phyloP scores from a whole-genome alignment of 345 rosid genomes.

The Eucalyptus decipiens region DNA sequence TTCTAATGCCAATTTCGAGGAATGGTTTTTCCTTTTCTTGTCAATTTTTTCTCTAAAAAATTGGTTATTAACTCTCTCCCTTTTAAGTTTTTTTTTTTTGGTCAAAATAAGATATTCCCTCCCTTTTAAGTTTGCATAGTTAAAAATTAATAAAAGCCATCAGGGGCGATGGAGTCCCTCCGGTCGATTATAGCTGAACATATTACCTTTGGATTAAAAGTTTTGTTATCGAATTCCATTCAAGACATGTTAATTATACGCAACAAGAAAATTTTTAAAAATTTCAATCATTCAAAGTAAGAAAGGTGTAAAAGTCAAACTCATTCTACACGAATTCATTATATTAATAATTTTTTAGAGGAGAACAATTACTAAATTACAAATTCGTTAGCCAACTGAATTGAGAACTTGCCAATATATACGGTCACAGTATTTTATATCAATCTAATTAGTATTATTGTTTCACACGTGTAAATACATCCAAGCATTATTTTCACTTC shows the following conservation, averaged over 20 bases:
- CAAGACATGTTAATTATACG: neutral
- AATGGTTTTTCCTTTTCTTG: neutral
- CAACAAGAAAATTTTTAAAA: neutral
- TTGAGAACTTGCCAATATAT: neutral
- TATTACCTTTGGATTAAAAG: neutral
- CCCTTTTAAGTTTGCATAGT: neutral
- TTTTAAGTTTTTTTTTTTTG: neutral
- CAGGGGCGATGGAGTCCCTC: neutral
- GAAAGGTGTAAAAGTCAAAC: no score
- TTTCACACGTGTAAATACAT: fast-evolving
- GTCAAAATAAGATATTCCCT: no score
- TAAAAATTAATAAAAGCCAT: neutral
- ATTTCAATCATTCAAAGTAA: neutral
- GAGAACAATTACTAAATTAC: neutral
- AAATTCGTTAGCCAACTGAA: neutral
- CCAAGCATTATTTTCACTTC: neutral
- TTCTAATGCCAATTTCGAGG: neutral
- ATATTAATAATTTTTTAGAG: neutral
- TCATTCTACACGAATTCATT: no score
- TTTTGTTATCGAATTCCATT: neutral
- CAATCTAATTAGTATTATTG: neutral
- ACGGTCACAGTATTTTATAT: neutral
- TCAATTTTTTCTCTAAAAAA: no score
- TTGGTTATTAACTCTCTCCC: no score
- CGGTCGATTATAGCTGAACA: neutral